Evolutionary conservation across 352 stramenopile genomes (phyloP).

Genomic region (Stramenopiles sp.): DNA sequence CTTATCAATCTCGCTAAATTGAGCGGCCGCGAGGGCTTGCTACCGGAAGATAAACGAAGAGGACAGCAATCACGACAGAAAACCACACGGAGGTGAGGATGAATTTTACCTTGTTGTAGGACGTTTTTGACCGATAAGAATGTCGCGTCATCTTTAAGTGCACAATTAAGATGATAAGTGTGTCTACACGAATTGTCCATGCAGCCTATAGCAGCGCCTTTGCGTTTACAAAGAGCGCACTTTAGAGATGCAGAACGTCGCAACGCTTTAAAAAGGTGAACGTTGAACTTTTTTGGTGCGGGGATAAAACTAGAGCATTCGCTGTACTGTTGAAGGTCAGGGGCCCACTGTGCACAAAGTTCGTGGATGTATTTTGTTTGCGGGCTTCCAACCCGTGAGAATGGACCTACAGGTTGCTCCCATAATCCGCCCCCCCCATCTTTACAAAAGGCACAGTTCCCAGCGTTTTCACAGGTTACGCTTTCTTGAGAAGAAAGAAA

Average conservation of each 20-base stretch:
- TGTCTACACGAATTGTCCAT: not conserved
- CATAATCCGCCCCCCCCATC: not conserved
- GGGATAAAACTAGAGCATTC: not conserved
- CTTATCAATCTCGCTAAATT: not conserved
- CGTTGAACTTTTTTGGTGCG: not conserved
- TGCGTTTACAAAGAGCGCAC: not conserved
- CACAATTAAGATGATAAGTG: not conserved
- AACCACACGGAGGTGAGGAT: not conserved
- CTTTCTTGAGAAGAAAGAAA: too few relatives aligned
- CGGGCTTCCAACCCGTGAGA: not conserved
- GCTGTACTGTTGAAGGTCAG: not conserved
- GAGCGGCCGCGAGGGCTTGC: not conserved
- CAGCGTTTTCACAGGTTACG: too few relatives aligned
- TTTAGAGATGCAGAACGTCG: not conserved
- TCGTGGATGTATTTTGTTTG: not conserved
- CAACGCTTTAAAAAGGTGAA: not conserved
- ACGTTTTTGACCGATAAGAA: not conserved
- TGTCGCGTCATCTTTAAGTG: not conserved
- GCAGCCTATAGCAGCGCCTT: not conserved
- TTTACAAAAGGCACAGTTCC: conserved; percentile 7
- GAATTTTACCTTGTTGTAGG: not conserved
- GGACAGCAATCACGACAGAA: not conserved
- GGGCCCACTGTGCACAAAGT: not conserved
- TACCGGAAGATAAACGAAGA: not conserved
- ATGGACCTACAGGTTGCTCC: not conserved